Percentiles rank a stretch among this genome's conserved stretches.
These are phyloP conservation scores for Coemansia sp. DNA, from an alignment of 192 early-diverging fungal species.

Conservation along the genomic window DNA sequence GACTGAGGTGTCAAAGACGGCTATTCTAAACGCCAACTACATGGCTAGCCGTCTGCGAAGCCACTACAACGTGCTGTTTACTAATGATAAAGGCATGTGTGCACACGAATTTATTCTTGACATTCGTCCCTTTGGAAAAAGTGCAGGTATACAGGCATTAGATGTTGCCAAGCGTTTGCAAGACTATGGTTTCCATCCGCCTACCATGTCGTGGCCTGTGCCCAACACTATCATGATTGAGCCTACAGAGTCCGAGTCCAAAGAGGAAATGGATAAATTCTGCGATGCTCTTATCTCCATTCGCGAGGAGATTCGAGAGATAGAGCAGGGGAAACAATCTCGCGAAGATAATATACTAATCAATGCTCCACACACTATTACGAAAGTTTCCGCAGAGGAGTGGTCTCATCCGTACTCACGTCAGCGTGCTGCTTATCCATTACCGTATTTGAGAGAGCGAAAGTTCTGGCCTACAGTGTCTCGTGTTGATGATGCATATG, in stretches of 20 bases:
- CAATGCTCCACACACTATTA: constrained; percentile 86
- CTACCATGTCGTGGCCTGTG: constrained; percentile 99
- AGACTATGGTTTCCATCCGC: constrained; percentile 98
- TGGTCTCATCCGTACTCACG: constrained; percentile 90
- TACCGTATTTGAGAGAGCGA: constrained; percentile 73
- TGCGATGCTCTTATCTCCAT: constrained; percentile 98
- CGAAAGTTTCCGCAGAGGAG: constrained; percentile 69
- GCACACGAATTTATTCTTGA: constrained; percentile 99
- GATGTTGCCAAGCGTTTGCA: constrained; percentile 98
- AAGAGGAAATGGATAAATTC: constrained; percentile 93
- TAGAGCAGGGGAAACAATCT: constrained; percentile 84
- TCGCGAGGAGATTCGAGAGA: constrained; percentile 84
- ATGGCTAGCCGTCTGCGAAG: constrained; percentile 87
- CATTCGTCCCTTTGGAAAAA: constrained; percentile 79
- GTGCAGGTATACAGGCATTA: constrained; percentile 83
- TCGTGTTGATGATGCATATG: constrained; percentile 92
- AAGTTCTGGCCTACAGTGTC: constrained; percentile 98
- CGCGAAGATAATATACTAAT: constrained; percentile 82
- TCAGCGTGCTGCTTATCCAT: constrained; percentile 87
- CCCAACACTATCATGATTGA: constrained; percentile 99
- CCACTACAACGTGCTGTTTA: constrained; percentile 91
- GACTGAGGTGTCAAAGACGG: constrained; percentile 79
- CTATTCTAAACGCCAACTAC: constrained; percentile 98
- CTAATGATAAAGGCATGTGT: constrained; percentile 92
- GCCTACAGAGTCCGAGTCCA: constrained; percentile 96